Conservation (phyloP, 108 stramenopile genomes). For the Cylindrotheca closterium region DNA sequence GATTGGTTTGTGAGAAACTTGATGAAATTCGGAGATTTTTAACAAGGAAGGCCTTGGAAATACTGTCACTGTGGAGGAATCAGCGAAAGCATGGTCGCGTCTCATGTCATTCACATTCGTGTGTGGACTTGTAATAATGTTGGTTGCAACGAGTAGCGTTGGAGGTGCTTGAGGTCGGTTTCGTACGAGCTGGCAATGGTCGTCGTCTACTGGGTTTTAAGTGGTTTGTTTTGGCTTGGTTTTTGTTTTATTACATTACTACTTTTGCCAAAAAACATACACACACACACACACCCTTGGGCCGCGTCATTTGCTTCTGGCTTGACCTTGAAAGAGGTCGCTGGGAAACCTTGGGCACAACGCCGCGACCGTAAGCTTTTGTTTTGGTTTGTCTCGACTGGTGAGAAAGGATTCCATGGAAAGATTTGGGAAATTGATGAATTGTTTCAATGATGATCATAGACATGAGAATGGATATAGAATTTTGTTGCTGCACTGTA, state of each 20-base stretch:
- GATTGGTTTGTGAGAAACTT: not conserved
- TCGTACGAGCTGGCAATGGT: slow-evolving; percentile 80
- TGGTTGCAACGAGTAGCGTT: slow-evolving; percentile 84
- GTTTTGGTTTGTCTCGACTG: slow-evolving; percentile 3
- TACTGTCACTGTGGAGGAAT: too few relatives aligned
- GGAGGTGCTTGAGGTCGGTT: slow-evolving; percentile 82
- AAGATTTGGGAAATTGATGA: too few relatives aligned
- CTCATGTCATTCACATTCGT: too few relatives aligned
- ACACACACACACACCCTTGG: too few relatives aligned
- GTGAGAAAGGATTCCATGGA: too few relatives aligned
- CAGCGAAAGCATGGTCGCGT: not conserved
- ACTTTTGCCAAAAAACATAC: too few relatives aligned
- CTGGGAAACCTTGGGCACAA: slow-evolving; percentile 54
- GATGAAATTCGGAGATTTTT: too few relatives aligned
- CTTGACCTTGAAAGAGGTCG: slow-evolving; percentile 43
- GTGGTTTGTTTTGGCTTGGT: too few relatives aligned
- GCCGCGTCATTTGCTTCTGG: slow-evolving; percentile 59
- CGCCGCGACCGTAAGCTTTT: slow-evolving; percentile 61
- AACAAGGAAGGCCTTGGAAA: not conserved
- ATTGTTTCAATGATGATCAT: too few relatives aligned
- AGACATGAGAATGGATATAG: too few relatives aligned
- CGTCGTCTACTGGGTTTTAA: slow-evolving; percentile 49
- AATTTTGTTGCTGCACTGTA: too few relatives aligned
- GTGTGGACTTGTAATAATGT: slow-evolving; percentile 42
- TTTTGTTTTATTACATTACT: too few relatives aligned